A percentile compares a stretch with the other conserved stretches of the same genome.
Evolutionary conservation across 306 rosid species (phyloP).

Genomic region (Arachis stenosperma): DNA sequence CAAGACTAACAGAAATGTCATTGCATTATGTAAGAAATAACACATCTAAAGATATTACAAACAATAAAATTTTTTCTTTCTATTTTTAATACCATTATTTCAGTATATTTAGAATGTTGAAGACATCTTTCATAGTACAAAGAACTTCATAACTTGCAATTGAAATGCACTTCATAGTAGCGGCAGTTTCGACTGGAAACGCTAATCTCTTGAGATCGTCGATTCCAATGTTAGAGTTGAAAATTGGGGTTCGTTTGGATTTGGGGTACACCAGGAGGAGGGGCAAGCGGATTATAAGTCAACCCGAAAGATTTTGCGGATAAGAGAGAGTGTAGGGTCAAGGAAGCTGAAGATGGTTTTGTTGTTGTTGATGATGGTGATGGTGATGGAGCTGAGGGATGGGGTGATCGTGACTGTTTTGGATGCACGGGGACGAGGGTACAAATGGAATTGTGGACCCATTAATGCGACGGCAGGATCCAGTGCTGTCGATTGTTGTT

Average conservation of each 20-base stretch:
- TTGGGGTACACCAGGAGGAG: conserved; percentile 36
- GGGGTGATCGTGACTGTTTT: conserved; percentile 60
- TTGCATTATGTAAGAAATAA: too few species aligned
- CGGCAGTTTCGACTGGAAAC: not conserved
- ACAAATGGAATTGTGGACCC: too few species aligned
- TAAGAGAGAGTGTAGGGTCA: conserved; percentile 64
- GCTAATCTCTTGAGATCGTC: conserved; percentile 53
- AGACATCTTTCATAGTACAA: too few species aligned
- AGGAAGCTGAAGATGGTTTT: conserved; percentile 19
- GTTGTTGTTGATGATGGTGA: conserved; percentile 6
- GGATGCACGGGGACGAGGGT: conserved; percentile 28
- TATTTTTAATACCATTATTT: too few species aligned
- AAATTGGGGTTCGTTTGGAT: conserved; percentile 32
- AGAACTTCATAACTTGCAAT: too few species aligned
- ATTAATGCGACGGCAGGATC: conserved; percentile 56
- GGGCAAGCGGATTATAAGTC: conserved; percentile 63
- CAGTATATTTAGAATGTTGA: too few species aligned
- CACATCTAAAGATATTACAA: too few species aligned
- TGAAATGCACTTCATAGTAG: too few species aligned
- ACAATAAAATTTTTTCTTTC: too few species aligned
- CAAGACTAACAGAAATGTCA: too few species aligned
- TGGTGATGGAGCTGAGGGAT: not conserved
- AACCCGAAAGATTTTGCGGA: conserved; percentile 60
- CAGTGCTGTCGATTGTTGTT: conserved; percentile 46
- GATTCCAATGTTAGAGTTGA: conserved; percentile 26